Conservation (phyloP, 345 rosid genomes). For the Populus ilicifolia region DNA sequence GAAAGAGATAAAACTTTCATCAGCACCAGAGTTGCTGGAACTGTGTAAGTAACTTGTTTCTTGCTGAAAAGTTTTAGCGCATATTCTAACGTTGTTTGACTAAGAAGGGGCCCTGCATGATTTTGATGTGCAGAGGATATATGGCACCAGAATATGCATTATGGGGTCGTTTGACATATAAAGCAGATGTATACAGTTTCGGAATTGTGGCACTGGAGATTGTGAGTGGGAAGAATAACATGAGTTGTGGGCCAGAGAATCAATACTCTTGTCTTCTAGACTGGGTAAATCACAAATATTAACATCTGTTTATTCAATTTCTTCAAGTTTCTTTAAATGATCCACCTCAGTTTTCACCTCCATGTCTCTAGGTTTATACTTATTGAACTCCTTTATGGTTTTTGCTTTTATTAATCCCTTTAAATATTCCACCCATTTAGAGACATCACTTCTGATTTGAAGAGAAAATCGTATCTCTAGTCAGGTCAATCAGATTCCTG, state of each 20-base stretch:
- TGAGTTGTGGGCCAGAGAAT: background rate
- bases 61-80: background rate
- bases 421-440: background rate
- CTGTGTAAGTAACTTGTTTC: background rate
- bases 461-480: background rate
- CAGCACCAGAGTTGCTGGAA: slow-evolving; percentile 24
- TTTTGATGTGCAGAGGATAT: slow-evolving; percentile 16
- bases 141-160: slow-evolving; percentile 32
- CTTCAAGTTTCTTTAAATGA: background rate
- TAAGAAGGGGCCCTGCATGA: background rate
- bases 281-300: slow-evolving; percentile 14
- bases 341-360: background rate
- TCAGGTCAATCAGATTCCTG: background rate
- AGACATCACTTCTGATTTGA: background rate
- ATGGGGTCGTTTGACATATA: slow-evolving; percentile 23
- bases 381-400: background rate
- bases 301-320: background rate
- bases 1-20: slow-evolving; percentile 8
- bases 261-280: slow-evolving; percentile 19
- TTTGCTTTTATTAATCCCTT: background rate
- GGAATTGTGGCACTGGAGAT: slow-evolving; percentile 24
- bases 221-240: slow-evolving; percentile 18
- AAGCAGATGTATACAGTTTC: slow-evolving; percentile 27
- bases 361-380: background rate
- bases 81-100: too few relatives aligned